Evolutionary conservation across 768 basidiomycete genomes (phyloP).

Genomic region (Panellus pusillus): DNA sequence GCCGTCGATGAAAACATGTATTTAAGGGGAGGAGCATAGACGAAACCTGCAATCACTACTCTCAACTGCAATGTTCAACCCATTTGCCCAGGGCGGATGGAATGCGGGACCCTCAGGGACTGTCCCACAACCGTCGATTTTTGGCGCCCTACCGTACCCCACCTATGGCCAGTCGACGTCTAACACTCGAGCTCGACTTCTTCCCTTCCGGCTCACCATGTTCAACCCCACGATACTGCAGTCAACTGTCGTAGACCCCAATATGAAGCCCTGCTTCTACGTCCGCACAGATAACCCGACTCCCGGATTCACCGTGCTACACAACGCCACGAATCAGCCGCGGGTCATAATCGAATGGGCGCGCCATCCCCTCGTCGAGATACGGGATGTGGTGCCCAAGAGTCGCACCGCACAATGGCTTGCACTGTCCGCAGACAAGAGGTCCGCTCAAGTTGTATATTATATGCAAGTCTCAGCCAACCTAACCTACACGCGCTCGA

Average conservation of each 20-base stretch:
- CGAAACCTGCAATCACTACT: too few species aligned
- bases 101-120: not conserved
- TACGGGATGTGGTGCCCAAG: constrained; percentile 33
- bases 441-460: constrained; percentile 31
- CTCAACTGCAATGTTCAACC: not conserved
- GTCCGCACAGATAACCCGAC: constrained; percentile 36
- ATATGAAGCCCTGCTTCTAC: constrained; percentile 38
- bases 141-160: constrained; percentile 45
- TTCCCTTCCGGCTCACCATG: constrained; percentile 43
- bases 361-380: constrained; percentile 35
- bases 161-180: not conserved
- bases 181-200: constrained; percentile 27
- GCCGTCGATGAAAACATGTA: too few species aligned
- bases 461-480: not conserved
- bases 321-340: constrained; percentile 33
- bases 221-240: constrained; percentile 42
- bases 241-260: constrained; percentile 43
- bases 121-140: constrained; percentile 35
- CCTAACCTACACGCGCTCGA: too few species aligned
- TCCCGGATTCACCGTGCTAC: constrained; percentile 39
- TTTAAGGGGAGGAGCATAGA: too few species aligned
- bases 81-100: constrained; percentile 16
- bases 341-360: constrained; percentile 47
- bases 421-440: constrained; percentile 38
- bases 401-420: constrained; percentile 46